Conservation (phyloP, 257 asterid genomes). For the Ophiorrhiza pumila region DNA sequence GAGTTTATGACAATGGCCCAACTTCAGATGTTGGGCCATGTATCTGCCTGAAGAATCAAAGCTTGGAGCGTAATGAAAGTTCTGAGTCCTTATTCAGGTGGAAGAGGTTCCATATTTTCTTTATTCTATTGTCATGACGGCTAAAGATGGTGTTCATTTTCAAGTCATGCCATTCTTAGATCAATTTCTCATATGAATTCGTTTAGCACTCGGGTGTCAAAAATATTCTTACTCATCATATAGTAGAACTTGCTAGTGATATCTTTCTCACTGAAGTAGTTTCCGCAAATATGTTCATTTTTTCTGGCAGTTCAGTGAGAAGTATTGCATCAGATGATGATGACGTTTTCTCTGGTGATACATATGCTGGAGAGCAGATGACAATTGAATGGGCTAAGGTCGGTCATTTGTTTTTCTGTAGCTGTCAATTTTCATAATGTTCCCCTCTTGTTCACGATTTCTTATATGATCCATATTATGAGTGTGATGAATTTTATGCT, state of each 20-base stretch:
- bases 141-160: slow-evolving; percentile 12
- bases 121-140: slow-evolving; percentile 2
- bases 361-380: slow-evolving; percentile 44
- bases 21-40: slow-evolving; percentile 39
- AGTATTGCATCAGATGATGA: slow-evolving; percentile 50
- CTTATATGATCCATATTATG: no score
- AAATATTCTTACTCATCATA: background rate
- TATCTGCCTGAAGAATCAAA: slow-evolving; percentile 31
- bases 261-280: background rate
- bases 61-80: slow-evolving; percentile 44
- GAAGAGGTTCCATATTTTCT: slow-evolving; percentile 22
- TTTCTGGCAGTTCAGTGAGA: slow-evolving; percentile 80
- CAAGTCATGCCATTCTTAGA: background rate
- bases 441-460: background rate
- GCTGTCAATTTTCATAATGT: slow-evolving; percentile 15
- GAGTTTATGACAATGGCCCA: slow-evolving; percentile 25
- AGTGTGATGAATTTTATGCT: no score
- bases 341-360: slow-evolving; percentile 36
- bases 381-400: slow-evolving; percentile 84
- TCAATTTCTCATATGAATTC: slow-evolving; percentile 5
- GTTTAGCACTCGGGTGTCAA: background rate
- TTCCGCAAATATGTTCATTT: slow-evolving; percentile 17
- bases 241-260: background rate
- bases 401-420: slow-evolving; percentile 24
- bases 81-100: slow-evolving; percentile 78